Evolutionary conservation across 129 eudicot genomes (phyloP), one percentile per base, ranked within the genome.

Genomic region (Silybum marianum): DNA sequence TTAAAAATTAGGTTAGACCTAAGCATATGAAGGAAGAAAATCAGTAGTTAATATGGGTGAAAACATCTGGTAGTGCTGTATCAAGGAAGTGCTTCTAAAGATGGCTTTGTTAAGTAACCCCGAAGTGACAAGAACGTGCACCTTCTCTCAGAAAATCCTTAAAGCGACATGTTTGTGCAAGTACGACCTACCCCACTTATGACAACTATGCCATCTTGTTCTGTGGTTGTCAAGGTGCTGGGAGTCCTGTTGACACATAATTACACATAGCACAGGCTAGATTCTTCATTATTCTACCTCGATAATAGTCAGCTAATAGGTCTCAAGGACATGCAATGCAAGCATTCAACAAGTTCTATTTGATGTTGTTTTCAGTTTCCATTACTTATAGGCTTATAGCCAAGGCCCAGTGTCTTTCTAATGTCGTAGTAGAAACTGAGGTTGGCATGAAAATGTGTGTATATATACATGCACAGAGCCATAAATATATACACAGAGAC

Each of bases 131-230:
- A 54, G 4, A 18, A 58, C 7, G 30, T 54, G 79, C 18, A 6
- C 79, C 48, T 75, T 54, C 30, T n/a, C 3, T 34, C 24, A 1
- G 42, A 76, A 76, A 40, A 58, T 9, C 25, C 46, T 30, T 76
- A 4, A 32, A 28, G 21, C 36, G 63, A 22, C 71, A 76, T 60
- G 71, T 19, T 75, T 22, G 54, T 75, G 54, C 34, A 22, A 7
- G 34, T 7, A n/a, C 25, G 22, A 32, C 80, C 28, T 62, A 32
- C 71, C 58, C 0, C 72, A 60, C 34, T 63, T 76, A 11, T 10
- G 54, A 12, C 3, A 76, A 60, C 34, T 32, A 76, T 58, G 80
- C 80, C 13, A 19, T 32, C 80, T 58, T 76, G 58, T 58, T 60
- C 62, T 44, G 78, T 44, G 38, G 39, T 46, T 13, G 65, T 46